Evolutionary conservation across 2,329 filamentous ascomycete species (phyloP).

Genomic region (Boeremia lycopersici): DNA sequence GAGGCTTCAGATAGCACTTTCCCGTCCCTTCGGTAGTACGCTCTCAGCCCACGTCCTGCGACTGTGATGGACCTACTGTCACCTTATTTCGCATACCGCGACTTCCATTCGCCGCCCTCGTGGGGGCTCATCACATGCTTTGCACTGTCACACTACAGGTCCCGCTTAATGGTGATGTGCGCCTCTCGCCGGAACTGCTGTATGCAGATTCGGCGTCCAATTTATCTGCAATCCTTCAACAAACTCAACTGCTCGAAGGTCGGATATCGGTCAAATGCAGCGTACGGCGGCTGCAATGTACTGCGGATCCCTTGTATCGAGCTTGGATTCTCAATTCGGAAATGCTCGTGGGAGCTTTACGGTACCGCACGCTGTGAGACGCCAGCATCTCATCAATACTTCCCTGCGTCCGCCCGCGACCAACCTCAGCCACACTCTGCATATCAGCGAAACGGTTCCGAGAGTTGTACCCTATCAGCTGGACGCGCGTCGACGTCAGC

Average conservation of each 20-base stretch:
- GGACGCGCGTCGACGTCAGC: conserved; percentile 12
- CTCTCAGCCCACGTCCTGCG: conserved; percentile 34
- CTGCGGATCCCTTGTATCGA: not conserved
- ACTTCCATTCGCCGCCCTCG: conserved; percentile 36
- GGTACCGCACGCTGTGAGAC: conserved; percentile 23
- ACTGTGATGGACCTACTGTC: conserved; percentile 32
- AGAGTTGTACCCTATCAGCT: not conserved
- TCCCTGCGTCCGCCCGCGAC: conserved; percentile 16
- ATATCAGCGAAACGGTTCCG: conserved; percentile 2
- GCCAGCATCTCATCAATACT: conserved; percentile 29
- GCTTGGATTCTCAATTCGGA: not conserved
- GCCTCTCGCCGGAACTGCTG: conserved; percentile 19
- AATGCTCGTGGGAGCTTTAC: conserved; percentile 2
- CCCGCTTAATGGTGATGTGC: conserved; percentile 23
- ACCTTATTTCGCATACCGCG: conserved; percentile 29
- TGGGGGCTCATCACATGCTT: conserved; percentile 38
- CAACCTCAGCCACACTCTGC: conserved; percentile 2
- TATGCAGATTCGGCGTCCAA: conserved; percentile 24
- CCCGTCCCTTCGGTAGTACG: conserved; percentile 45
- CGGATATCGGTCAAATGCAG: conserved; percentile 6
- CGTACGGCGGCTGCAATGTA: not conserved
- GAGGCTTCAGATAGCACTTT: conserved; percentile 41
- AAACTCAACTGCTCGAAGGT: conserved; percentile 5
- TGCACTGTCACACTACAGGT: conserved; percentile 20
- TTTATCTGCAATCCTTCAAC: conserved; percentile 2